phyloP scores from a whole-genome alignment of 768 basidiomycete species.

The Mrakia gelida region DNA sequence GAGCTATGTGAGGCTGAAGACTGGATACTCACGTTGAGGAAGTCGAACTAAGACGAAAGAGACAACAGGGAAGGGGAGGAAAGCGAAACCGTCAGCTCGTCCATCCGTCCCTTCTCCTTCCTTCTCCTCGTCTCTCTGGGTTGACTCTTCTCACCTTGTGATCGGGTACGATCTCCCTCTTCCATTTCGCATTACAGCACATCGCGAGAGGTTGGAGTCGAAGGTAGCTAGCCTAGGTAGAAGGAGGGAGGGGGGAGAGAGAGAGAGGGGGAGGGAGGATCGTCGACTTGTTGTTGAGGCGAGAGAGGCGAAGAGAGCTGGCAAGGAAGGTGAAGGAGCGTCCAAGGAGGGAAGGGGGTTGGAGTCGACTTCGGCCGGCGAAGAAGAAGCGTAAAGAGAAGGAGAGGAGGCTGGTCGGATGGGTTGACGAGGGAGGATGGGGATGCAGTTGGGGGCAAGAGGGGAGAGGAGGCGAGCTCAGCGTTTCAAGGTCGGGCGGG shows the following conservation, averaged over 20 bases:
- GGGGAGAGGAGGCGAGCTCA: no score
- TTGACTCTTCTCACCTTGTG: slow-evolving; percentile 67
- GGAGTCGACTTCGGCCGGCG: no score
- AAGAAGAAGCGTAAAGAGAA: no score
- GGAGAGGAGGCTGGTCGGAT: background rate
- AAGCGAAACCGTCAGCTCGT: background rate
- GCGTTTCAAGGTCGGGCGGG: no score
- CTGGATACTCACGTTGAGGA: slow-evolving; percentile 67
- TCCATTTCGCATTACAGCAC: slow-evolving; percentile 75
- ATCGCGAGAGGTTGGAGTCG: slow-evolving; percentile 40
- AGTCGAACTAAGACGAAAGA: slow-evolving; percentile 72
- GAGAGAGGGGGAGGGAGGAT: background rate
- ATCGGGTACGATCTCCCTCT: slow-evolving; percentile 92
- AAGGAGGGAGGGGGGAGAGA: background rate
- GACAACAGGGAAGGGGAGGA: background rate
- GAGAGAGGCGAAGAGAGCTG: background rate
- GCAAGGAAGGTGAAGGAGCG: background rate
- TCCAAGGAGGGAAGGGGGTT: background rate
- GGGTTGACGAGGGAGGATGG: background rate
- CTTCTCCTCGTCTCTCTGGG: slow-evolving; percentile 36
- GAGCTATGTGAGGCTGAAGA: no score
- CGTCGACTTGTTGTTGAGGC: background rate
- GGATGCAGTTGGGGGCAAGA: no score
- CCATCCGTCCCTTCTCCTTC: background rate
- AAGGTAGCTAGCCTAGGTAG: background rate